Evolutionary conservation across 2,329 filamentous ascomycete species (phyloP), one percentile per base, ranked within the genome.

Genomic region (Aschersonia sp.): DNA sequence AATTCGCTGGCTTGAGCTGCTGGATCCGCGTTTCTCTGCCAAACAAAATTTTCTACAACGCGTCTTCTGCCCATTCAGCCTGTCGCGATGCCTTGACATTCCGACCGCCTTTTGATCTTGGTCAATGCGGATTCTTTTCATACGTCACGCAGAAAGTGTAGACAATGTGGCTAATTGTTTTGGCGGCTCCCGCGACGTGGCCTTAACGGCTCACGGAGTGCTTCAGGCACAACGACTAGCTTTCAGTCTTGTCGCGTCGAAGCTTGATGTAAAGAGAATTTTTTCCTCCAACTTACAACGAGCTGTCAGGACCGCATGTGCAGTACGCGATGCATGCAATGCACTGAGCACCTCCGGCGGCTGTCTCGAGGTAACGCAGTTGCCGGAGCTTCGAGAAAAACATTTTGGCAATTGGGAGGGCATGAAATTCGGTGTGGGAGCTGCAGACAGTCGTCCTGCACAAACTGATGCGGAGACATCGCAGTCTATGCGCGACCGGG

Each of bases 81-180:
- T 22, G 22, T 22, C 22, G 22, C 4, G 22, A 22, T 22, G 22
- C 22, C 22, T 22, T 22, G 22, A 22, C 22, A 22, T 22, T 22
- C 22, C 22, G 22, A 22, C 22, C 22, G 22, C 22, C 22, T 22
- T 22, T 22, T 22, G 22, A 22, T 22, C 22, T 22, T 4, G 22
- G 22, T 22, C 43, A 43, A 66, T 66, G 63, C 64, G 58, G 50
- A 54, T 95, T 48, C 79, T 88, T 57, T 73, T 95, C 56, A 79
- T 94, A 57, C 81, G 88, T 48, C 88, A 95, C 71, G 88, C 83
- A 59, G 88, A 95, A 68, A 90, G 87, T 12, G 84, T 94, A 53
- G 85, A 95, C 66, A 95, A 95, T 62, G 83, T 92, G 49, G 83
- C 83, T 41, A 76, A 81, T 47, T 66, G 86, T 50, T 89, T 84